Evolutionary conservation across 2,329 filamentous ascomycete genomes (phyloP), one percentile per base, ranked within the genome.

Genomic region (Fusarium begoniae): DNA sequence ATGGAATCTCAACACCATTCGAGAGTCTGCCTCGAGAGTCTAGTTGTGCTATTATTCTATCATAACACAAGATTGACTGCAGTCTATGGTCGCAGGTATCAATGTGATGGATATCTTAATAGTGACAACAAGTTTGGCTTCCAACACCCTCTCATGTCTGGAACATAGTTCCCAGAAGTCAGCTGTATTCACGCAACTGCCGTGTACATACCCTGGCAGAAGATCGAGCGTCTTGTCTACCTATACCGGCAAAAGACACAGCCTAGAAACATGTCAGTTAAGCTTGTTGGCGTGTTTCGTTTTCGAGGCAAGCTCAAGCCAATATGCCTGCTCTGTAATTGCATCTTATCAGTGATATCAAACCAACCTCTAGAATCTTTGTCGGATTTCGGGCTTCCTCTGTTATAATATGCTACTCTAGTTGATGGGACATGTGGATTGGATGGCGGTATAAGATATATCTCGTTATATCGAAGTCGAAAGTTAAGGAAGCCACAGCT

Each of bases 31-130:
- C 57, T 43, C 35, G 32, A 50, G 44, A 26, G 28, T 24, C 35
- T 22, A 20, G 43, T 24, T 55, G 48, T 14, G 41, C 20, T 41
- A 30, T 69, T 45, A 47, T 38, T 54, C n/a, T 41, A 51, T 66
- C 62, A 50, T 20, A 71, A 50, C 41, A 57, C 41, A 48, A 30
- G 56, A 58, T 58, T 41, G 66, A 56, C 28, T 43, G 35, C 54
- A 65, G 51, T 47, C 41, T 56, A 28, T 50, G 59, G 45, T 57
- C 37, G 26, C 24, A 58, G 53, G 58, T 28, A 56, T 26, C 22
- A 53, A 37, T 35, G 48, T 45, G 35, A 55, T 48, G 32, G 38
- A 22, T 57, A 28, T 17, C 51, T 17, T n/a, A 30, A 43, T 18
- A 43, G 41, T n/a, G 43, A 45, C 20, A 40, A 32, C 35, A 43